Evolutionary conservation across 441 rosid species (phyloP).

Genomic region (Syzygium syzygioides): DNA sequence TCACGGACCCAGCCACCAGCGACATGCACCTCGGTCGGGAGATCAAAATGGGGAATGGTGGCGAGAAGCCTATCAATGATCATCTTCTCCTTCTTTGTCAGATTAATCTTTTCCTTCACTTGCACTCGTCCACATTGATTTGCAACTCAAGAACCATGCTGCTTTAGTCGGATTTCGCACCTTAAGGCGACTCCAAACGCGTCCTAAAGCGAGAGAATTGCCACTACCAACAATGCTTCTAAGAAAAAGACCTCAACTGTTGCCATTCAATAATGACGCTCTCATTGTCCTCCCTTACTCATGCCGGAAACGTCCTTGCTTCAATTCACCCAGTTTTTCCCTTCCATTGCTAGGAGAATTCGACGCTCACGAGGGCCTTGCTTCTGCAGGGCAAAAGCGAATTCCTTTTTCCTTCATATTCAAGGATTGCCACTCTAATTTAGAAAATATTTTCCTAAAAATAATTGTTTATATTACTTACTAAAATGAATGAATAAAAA

Average conservation of each 20-base stretch:
- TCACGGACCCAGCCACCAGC: conserved; percentile 99
- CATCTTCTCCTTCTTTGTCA: conserved; percentile 49
- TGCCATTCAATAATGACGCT: too few species aligned
- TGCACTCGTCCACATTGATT: conserved; percentile 27
- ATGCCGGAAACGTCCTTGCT: too few species aligned
- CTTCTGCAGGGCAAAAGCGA: too few species aligned
- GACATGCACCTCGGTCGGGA: conserved; percentile 74
- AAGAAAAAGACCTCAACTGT: background rate
- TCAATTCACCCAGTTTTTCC: too few species aligned
- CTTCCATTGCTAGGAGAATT: too few species aligned
- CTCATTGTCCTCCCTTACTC: too few species aligned
- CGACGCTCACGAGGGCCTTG: too few species aligned
- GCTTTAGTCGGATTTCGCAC: background rate
- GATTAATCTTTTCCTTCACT: conserved; percentile 53
- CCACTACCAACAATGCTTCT: background rate
- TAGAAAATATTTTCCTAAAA: too few species aligned
- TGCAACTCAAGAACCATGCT: conserved; percentile 4
- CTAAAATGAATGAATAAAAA: too few species aligned
- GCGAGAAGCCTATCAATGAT: conserved; percentile 62
- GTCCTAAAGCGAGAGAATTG: background rate
- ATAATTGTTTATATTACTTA: too few species aligned
- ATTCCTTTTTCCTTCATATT: too few species aligned
- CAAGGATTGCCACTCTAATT: too few species aligned
- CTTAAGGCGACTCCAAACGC: background rate
- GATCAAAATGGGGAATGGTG: conserved; percentile 56